phyloP scores from a whole-genome alignment of 176 grass and related monocot species.

The Carex kokanica region DNA sequence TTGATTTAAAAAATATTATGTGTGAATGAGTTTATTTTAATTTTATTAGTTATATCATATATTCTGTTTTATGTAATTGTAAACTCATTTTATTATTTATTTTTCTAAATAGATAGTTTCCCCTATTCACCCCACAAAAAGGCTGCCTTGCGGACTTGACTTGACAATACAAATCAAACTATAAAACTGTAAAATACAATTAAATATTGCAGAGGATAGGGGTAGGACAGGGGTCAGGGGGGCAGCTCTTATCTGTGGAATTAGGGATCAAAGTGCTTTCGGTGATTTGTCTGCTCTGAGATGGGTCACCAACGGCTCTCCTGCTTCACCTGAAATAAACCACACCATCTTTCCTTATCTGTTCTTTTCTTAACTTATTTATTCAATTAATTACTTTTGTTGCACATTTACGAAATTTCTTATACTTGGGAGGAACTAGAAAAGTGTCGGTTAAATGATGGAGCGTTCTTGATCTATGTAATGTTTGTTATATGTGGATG shows the following conservation, averaged over 20 bases:
- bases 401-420: not conserved
- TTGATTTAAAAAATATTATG: not conserved
- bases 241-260: conserved; percentile 1
- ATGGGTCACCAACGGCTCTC: conserved; percentile 10
- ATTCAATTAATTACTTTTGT: not conserved
- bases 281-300: not conserved
- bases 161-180: not conserved
- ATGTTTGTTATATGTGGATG: too few relatives aligned
- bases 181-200: not conserved
- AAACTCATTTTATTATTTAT: not conserved
- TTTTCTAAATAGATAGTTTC: not conserved
- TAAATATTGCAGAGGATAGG: not conserved
- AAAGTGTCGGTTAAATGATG: not conserved
- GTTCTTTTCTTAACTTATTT: not conserved
- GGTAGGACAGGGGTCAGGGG: too few relatives aligned
- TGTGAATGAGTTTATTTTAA: not conserved
- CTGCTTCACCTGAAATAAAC: not conserved
- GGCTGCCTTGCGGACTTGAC: not conserved
- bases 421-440: not conserved
- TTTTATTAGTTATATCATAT: not conserved
- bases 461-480: not conserved
- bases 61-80: not conserved
- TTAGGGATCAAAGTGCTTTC: conserved; percentile 22
- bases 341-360: not conserved
- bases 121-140: not conserved